Evolutionary conservation across 331 rosid species (phyloP).

Genomic region (Erythrophleum ivorense): DNA sequence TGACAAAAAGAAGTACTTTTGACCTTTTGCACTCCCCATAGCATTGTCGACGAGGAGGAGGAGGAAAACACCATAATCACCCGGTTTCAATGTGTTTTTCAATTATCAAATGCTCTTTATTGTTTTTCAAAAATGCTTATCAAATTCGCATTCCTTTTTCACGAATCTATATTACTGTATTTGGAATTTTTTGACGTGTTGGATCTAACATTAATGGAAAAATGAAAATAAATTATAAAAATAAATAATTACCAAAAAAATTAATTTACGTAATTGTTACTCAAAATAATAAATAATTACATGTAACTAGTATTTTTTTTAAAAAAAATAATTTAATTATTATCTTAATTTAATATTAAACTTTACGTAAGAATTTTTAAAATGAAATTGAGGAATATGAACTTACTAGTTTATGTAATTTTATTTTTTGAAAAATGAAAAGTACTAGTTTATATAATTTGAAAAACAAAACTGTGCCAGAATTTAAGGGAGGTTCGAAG

Average conservation of each 20-base stretch:
- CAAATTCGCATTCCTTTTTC: background rate
- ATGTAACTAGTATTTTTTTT: no score
- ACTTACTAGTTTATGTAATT: no score
- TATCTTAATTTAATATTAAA: no score
- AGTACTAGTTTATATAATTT: no score
- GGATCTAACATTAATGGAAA: background rate
- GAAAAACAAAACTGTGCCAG: background rate
- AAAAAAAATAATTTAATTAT: no score
- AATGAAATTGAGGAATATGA: no score
- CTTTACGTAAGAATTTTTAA: no score
- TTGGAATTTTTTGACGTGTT: background rate
- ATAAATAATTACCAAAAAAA: no score
- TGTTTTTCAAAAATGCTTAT: background rate
- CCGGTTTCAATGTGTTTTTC: background rate
- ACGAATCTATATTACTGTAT: background rate
- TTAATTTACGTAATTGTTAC: no score
- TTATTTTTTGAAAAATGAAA: no score
- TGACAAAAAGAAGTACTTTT: background rate
- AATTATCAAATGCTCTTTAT: background rate
- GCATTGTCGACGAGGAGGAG: background rate
- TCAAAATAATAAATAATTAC: no score
- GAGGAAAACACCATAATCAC: background rate
- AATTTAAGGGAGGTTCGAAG: slow-evolving; percentile 22
- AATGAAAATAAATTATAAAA: background rate
- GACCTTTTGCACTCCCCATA: background rate